Evolutionary conservation across 805 yeast genomes (phyloP), one percentile per base, ranked within the genome.

Genomic region (Dipodascopsis uninucleata): DNA sequence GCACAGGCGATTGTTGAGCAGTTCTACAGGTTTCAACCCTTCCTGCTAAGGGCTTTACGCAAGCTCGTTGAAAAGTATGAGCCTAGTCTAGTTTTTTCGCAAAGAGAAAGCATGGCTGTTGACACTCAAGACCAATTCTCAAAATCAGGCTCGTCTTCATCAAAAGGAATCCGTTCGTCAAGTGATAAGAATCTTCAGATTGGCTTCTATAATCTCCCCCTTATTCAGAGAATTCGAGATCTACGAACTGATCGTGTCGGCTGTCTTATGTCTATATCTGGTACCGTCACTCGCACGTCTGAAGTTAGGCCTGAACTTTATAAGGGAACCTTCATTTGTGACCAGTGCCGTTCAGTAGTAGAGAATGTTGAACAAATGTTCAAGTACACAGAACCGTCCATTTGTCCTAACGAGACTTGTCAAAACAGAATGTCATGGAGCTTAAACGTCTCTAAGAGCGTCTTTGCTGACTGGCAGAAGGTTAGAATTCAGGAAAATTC

Each of bases 281-380:
- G 97, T 44, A 93, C 98, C 0, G 96, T 93, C 3, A 90, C 97
- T 0, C 78, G 97, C 63, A 87, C 97, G 0, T 82, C 94, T 18
- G 97, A 93, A 67, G 97, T 93, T 9, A 78, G 97, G 46, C 98
- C 98, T 0, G 98, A 93, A 65, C 73, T 93, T 50, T 86, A 74
- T 70, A 78, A 75, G 48, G 98, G 87, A 10, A 76, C 89, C 22
- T 93, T 93, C 65, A 78, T 85, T 1, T 93, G 98, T 71, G 95
- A 86, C 58, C 70, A 78, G 61, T 93, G 98, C 65, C 76, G 84
- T 39, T 85, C 96, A 0, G 70, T 82, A 1, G 82, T 89, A 14
- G 90, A 85, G 56, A 89, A 87, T 51, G 84, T 93, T 17, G 97
- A 93, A 61, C 98, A 93, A 67, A 77, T 81, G 33, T 93, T 90